Conservation (phyloP, 1,139 yeast species). For the Geotrichum siamense region DNA sequence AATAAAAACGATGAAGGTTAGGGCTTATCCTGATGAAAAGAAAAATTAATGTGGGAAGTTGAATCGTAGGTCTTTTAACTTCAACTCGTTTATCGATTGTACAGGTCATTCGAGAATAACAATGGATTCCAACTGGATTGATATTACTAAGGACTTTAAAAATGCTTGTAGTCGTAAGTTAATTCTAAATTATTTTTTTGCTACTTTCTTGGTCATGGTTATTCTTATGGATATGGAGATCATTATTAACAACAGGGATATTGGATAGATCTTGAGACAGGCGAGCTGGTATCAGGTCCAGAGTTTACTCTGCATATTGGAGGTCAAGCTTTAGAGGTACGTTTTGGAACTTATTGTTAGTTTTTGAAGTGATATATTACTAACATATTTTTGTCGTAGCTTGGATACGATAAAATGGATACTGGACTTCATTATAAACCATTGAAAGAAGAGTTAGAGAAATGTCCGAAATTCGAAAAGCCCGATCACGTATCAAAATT, state of each 20-base stretch:
- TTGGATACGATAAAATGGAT: conserved; percentile 37
- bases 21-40: too few relatives aligned
- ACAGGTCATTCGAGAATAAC: too few relatives aligned
- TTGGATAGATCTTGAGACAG: conserved; percentile 25
- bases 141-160: conserved; percentile 27
- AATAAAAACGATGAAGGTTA: too few relatives aligned
- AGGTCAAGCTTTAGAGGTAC: conserved; percentile 35
- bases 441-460: conserved; percentile 25
- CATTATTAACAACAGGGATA: background rate
- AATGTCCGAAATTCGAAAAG: conserved; percentile 24
- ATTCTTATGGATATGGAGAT: background rate
- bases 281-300: conserved; percentile 29
- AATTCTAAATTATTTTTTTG: background rate
- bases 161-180: conserved; percentile 17
- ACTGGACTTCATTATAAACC: conserved; percentile 33
- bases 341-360: conserved; percentile 6
- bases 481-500: conserved; percentile 25
- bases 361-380: background rate
- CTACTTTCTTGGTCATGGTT: too few relatives aligned
- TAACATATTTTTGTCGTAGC: conserved; percentile 15
- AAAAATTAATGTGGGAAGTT: too few relatives aligned
- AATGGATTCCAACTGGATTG: conserved; percentile 18
- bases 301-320: conserved; percentile 31
- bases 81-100: too few relatives aligned
- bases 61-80: too few relatives aligned